Evolutionary conservation across 805 yeast species (phyloP).

Genomic region (Torulaspora indica): DNA sequence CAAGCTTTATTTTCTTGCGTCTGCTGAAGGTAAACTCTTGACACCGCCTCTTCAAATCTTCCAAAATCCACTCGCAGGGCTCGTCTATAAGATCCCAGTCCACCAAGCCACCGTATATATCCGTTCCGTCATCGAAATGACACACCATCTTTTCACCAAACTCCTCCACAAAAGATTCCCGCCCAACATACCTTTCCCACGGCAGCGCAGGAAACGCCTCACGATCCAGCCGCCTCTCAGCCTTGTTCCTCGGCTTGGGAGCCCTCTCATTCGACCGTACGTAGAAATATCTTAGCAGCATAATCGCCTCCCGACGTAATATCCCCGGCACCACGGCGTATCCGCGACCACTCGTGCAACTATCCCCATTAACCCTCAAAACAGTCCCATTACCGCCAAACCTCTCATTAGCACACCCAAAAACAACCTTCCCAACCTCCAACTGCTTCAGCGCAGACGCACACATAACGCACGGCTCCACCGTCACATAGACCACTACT

Average conservation of each 20-base stretch:
- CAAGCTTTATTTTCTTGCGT: constrained; percentile 15
- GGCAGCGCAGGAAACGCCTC: constrained; percentile 57
- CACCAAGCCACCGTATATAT: constrained; percentile 17
- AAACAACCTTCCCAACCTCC: constrained; percentile 66
- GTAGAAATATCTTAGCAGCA: constrained; percentile 76
- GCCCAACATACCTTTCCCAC: constrained; percentile 50
- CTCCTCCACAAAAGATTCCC: constrained; percentile 43
- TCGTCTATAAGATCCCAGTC: constrained; percentile 30
- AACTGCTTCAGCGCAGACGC: constrained; percentile 85
- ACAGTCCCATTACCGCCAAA: constrained; percentile 97
- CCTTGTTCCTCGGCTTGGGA: constrained; percentile 73
- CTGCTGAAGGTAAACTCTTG: constrained; percentile 10
- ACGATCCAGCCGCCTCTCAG: constrained; percentile 54
- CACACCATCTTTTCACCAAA: constrained; percentile 19
- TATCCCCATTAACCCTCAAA: constrained; percentile 50
- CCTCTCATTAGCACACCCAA: constrained; percentile 91
- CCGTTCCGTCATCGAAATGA: constrained; percentile 17
- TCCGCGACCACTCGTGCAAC: constrained; percentile 23
- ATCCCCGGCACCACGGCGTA: constrained; percentile 74
- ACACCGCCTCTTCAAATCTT: constrained; percentile 13
- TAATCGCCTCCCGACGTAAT: constrained; percentile 73
- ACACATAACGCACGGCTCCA: constrained; percentile 98
- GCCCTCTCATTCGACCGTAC: constrained; percentile 80
- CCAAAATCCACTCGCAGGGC: constrained; percentile 15
- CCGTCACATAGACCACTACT: constrained; percentile 80